Evolutionary conservation across 768 basidiomycete genomes (phyloP), one percentile per base, ranked within the genome.

Genomic region (Pluteus cervinus): DNA sequence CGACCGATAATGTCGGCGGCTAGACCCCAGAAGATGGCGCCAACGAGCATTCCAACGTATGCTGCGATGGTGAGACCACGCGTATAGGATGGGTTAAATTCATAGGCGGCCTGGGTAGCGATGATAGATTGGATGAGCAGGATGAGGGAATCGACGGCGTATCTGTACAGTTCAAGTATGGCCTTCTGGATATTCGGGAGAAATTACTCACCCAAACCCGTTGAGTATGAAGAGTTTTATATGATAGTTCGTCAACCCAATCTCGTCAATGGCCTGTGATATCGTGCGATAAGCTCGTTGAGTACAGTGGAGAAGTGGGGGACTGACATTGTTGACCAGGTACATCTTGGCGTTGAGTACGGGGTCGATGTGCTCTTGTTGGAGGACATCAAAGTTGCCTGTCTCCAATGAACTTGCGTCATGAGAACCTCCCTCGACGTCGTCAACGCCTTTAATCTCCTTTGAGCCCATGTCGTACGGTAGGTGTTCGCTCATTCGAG

Each of bases 221-320:
- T 66, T 58, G 11, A 74, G 53, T 17, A 61, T 14, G 47, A 74
- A 72, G 21, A 74, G 60, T 45, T 73, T 65, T 36, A 57, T 51
- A 38, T 74, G 72, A 53, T 73, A 74, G 28, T 58, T 61, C 10
- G 72, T 72, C 28, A 68, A 73, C 33, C 72, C 70, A 32, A 73
- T 69, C 41, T 70, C 71, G 47, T 32, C 8, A 24, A 7, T 8
- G 9, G 20, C 7, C 21, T 16, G 14, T 15, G 21, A 35, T 22
- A 11, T 16, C 14, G 21, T 14, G 14, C 33, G 16, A 16, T 15
- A 14, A 22, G 16, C 14, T 16, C 15, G 15, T 21, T 14, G 15
- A 16, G 16, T 22, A 35, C 15, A 22, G 22, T 16, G 14, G 21
- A 21, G 29, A 17, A 18, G 24, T 40, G 39, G 4, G n/a, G n/a